Base-by-base conservation (phyloP, 306 rosid genomes). In the Boehmeria nivea region DNA sequence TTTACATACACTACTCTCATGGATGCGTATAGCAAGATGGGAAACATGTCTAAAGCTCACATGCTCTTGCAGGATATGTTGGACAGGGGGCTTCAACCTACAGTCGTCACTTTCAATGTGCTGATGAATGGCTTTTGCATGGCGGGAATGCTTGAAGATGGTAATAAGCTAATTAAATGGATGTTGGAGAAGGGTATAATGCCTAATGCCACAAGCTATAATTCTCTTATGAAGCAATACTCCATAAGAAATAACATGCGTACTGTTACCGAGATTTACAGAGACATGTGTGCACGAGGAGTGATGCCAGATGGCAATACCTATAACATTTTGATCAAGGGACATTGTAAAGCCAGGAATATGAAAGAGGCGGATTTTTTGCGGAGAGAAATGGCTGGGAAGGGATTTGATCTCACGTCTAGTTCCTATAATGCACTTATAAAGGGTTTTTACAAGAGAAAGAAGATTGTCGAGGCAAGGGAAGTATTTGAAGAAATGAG, bases 401-500 rank as follows among this genome's bases (percentile, higher is more conserved):
- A 78, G 44, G 88, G 94, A 44, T 81, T 75, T 65, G 52, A 48
- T 69, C 81, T 77, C 23, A 64, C 88, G 1, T 72, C 83, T 21
- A 57, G 76, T 73, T 72, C 97, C 34, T 86, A 83, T 67, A 79
- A 60, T 74, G 81, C 88, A 36, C 81, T 83, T 19, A 80, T 89
- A 54, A 83, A 71, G 55, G 82, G 88, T 50, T 81, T 79, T 64
- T 56, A 45, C 49, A 83, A 86, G 85, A 83, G 81, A 73, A 89
- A 77, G 81, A 89, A 83, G 69, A 57, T 71, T 60, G 76, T 11
- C 66, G 90, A 79, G 66, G 88, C 90, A 48, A 77, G 87, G 70
- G 71, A 77, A 59, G 69, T 83, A 18, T 86, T 89, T 72, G 89
- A 89, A 64, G 95, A 79, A 82, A 89, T 86, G 95, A 89, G 95